Conservation (phyloP, 176 grass and related monocot genomes). For the Oryza glaberrima region DNA sequence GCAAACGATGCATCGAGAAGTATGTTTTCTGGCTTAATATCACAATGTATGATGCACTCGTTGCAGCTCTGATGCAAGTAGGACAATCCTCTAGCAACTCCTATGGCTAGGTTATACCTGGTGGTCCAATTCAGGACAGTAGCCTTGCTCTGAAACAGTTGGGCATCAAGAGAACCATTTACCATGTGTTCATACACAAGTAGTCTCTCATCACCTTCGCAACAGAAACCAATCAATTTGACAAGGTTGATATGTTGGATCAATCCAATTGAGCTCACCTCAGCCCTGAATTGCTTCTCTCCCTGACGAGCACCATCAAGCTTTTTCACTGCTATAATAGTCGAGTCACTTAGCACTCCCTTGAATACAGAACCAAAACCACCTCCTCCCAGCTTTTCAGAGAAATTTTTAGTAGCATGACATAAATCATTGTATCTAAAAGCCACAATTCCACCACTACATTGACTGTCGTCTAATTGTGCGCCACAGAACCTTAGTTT, state of each 20-base stretch:
- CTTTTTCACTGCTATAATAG: neutral
- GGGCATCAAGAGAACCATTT: neutral
- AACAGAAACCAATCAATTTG: neutral
- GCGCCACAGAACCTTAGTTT: neutral
- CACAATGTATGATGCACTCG: conserved; percentile 57
- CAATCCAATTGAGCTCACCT: neutral
- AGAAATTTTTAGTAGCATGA: neutral
- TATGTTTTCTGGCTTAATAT: conserved; percentile 51
- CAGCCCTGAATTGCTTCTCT: neutral
- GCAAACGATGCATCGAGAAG: conserved; percentile 35
- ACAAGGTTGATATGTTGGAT: neutral
- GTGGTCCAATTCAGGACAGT: neutral
- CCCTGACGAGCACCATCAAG: neutral
- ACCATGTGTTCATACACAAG: neutral
- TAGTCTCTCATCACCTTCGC: neutral
- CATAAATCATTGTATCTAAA: neutral
- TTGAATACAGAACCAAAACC: neutral
- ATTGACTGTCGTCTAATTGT: neutral
- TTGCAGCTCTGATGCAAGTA: conserved; percentile 50
- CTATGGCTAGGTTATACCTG: neutral
- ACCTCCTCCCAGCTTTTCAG: neutral
- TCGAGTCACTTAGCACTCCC: neutral
- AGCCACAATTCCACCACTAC: neutral
- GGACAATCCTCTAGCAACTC: conserved; percentile 46
- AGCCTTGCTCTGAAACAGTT: neutral